phyloP scores from a whole-genome alignment of 176 grass and related monocot genomes.

The Puya raimondii region DNA sequence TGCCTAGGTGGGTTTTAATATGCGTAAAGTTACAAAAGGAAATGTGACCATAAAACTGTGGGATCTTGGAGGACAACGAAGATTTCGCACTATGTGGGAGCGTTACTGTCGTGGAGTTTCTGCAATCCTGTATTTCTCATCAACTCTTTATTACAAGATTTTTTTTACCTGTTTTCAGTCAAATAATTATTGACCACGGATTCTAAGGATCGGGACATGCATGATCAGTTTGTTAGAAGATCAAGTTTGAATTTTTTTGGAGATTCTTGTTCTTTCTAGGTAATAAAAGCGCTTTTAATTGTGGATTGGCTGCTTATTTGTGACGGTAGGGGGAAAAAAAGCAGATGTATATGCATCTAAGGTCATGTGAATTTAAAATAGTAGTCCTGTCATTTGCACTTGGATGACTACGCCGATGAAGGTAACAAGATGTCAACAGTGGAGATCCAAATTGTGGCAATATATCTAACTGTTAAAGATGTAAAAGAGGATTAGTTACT shows the following conservation, averaged over 20 bases:
- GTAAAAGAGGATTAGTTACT: not conserved
- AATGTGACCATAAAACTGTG: constrained; percentile 99
- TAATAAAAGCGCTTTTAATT: not conserved
- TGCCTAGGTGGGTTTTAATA: constrained; percentile 95
- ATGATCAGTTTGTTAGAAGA: not conserved
- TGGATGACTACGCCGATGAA: not conserved
- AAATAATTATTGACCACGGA: not conserved
- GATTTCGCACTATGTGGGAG: constrained; percentile 99
- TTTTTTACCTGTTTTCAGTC: not conserved
- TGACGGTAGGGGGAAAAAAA: not conserved
- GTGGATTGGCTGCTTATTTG: not conserved
- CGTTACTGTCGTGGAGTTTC: constrained; percentile 96
- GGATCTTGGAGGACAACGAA: constrained; percentile 93
- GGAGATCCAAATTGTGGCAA: not conserved
- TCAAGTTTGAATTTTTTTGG: not conserved
- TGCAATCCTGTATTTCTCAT: constrained; percentile 72
- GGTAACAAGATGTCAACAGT: not conserved
- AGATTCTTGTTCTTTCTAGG: not conserved
- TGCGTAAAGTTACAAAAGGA: constrained; percentile 97
- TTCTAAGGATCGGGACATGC: not conserved
- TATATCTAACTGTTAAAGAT: not conserved
- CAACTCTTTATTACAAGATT: not conserved
- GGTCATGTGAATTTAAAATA: not conserved
- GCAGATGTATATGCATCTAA: not conserved
- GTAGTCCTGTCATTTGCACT: not conserved